Conservation (phyloP, 352 stramenopile species). For the Globisporangium middletonii region DNA sequence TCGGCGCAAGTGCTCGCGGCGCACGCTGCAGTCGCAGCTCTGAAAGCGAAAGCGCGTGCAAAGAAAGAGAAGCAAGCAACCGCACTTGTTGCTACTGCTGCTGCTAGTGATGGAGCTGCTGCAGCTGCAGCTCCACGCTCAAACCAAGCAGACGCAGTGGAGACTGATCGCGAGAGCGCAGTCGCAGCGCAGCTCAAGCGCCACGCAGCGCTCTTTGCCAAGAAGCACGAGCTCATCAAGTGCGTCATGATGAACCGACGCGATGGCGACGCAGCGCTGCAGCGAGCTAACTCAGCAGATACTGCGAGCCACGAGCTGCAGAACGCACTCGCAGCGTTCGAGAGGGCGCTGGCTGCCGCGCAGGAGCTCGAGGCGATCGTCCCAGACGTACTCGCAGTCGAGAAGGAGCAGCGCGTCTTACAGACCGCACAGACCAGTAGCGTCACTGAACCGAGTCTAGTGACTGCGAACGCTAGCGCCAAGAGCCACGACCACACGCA, state of each 20-base stretch:
- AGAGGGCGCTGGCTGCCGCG: slow-evolving; percentile 25
- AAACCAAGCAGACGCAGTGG: background rate
- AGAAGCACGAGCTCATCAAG: slow-evolving; percentile 51
- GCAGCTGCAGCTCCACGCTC: background rate
- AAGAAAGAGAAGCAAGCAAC: background rate
- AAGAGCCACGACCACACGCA: background rate
- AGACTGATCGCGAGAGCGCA: background rate
- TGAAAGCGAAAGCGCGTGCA: slow-evolving; percentile 25
- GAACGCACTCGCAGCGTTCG: slow-evolving; percentile 20
- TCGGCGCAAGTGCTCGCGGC: slow-evolving; percentile 55
- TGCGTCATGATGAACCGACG: slow-evolving; percentile 35
- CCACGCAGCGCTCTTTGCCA: slow-evolving; percentile 28
- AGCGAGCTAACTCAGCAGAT: background rate
- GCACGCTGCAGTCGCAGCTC: slow-evolving; percentile 53
- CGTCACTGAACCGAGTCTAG: background rate
- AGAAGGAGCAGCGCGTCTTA: slow-evolving; percentile 11
- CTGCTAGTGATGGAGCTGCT: background rate
- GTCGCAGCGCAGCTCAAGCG: slow-evolving; percentile 17
- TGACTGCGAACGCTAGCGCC: background rate
- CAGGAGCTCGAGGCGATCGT: slow-evolving; percentile 33
- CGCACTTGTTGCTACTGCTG: background rate
- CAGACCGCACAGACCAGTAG: background rate
- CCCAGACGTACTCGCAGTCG: slow-evolving; percentile 25
- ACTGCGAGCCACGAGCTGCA: slow-evolving; percentile 1
- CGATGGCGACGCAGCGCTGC: slow-evolving; percentile 26